Conservation (phyloP, 2,329 filamentous ascomycete species). For the Cordyceps javanica region DNA sequence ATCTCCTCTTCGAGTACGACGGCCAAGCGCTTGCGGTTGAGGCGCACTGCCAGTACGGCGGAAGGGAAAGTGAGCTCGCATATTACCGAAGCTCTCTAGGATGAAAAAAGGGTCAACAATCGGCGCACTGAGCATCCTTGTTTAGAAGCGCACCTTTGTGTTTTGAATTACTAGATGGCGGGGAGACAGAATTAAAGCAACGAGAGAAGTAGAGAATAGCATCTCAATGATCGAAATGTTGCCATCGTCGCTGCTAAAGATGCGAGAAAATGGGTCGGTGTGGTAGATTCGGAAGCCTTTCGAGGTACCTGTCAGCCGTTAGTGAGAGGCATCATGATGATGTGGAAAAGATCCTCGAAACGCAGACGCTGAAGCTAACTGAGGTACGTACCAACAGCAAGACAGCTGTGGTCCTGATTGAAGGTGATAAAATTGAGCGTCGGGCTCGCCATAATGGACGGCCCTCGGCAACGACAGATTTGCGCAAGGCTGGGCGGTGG, state of each 20-base stretch:
- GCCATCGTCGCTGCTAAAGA: constrained; percentile 88
- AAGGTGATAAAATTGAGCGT: constrained; percentile 97
- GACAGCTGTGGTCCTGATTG: constrained; percentile 96
- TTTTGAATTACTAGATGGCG: constrained; percentile 93
- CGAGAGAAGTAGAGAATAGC: constrained; percentile 96
- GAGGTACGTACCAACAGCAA: constrained; percentile 70
- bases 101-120: constrained; percentile 16
- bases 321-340: neutral
- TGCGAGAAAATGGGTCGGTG: constrained; percentile 91
- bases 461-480: constrained; percentile 8
- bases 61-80: constrained; percentile 98
- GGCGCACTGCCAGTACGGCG: constrained; percentile 85
- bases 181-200: constrained; percentile 87
- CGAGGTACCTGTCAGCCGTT: constrained; percentile 60
- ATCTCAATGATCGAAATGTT: constrained; percentile 97
- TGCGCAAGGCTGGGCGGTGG: neutral
- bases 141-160: constrained; percentile 64
- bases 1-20: constrained; percentile 94
- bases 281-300: constrained; percentile 95
- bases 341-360: neutral
- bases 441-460: constrained; percentile 54
- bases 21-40: constrained; percentile 90
- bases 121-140: neutral
- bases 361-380: neutral
- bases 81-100: constrained; percentile 68